Conservation (phyloP, 257 asterid genomes). For the Haberlea rhodopensis region DNA sequence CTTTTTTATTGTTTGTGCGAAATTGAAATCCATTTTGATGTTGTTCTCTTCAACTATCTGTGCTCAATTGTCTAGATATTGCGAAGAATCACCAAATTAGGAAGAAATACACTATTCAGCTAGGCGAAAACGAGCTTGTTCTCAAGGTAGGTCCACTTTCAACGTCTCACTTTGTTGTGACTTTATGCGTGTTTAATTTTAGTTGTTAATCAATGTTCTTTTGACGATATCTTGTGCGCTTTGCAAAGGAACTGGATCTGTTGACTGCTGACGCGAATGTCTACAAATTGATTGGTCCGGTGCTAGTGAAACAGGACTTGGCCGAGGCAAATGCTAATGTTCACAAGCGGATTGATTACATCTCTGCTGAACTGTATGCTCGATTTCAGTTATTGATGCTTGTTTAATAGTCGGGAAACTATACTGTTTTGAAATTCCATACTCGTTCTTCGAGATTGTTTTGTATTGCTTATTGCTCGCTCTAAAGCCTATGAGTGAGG, state of each 20-base stretch:
- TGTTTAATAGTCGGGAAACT: slow-evolving; percentile 6
- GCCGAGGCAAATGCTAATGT: slow-evolving; percentile 98
- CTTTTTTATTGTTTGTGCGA: background rate
- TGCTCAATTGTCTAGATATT: slow-evolving; percentile 40
- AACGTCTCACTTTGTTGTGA: background rate
- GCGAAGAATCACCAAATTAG: slow-evolving; percentile 87
- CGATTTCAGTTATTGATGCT: slow-evolving; percentile 2
- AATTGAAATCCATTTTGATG: background rate
- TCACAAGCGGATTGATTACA: slow-evolving; percentile 90
- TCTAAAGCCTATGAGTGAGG: background rate
- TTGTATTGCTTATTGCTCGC: slow-evolving; percentile 15
- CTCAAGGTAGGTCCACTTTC: slow-evolving; percentile 52
- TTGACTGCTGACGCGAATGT: slow-evolving; percentile 90
- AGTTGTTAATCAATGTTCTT: background rate
- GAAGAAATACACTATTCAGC: slow-evolving; percentile 89
- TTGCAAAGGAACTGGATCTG: slow-evolving; percentile 76
- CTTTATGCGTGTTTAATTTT: slow-evolving; percentile 7
- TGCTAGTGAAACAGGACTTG: slow-evolving; percentile 93
- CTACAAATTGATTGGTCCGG: slow-evolving; percentile 90
- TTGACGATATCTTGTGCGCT: background rate
- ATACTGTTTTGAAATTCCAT: background rate
- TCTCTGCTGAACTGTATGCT: slow-evolving; percentile 84
- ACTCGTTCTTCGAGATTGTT: slow-evolving; percentile 3
- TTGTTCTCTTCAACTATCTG: slow-evolving; percentile 15
- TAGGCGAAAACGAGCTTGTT: slow-evolving; percentile 95